phyloP scores from a whole-genome alignment of 208 protist species.

The Leishmania gerbilli region DNA sequence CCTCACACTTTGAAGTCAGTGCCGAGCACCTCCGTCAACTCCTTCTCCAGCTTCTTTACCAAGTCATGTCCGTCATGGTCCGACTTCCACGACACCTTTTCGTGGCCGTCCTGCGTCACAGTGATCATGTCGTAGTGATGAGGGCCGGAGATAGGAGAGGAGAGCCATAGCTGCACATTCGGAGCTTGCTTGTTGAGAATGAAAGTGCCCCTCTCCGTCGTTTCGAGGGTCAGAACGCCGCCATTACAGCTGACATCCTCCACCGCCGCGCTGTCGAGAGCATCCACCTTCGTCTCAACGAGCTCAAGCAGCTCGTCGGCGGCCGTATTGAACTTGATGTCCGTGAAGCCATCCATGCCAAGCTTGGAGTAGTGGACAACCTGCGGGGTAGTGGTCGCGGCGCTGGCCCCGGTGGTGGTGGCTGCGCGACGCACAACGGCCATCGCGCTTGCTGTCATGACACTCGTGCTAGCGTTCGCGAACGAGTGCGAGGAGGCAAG shows the following conservation, averaged over 20 bases:
- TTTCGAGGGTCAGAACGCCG: constrained; percentile 85
- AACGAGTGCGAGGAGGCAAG: neutral
- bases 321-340: constrained; percentile 71
- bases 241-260: constrained; percentile 66
- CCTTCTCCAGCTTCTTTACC: constrained; percentile 55
- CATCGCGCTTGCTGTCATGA: neutral
- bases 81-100: constrained; percentile 48
- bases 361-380: constrained; percentile 50
- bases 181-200: constrained; percentile 94
- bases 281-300: constrained; percentile 63
- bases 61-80: constrained; percentile 77
- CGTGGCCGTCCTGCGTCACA: constrained; percentile 12
- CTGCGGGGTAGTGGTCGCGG: constrained; percentile 2
- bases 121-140: constrained; percentile 88
- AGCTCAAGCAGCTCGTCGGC: constrained; percentile 72
- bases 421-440: neutral
- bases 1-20: constrained; percentile 26
- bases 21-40: constrained; percentile 63
- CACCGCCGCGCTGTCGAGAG: constrained; percentile 45
- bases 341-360: constrained; percentile 89
- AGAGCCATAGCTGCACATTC: constrained; percentile 93
- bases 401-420: neutral
- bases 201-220: constrained; percentile 61
- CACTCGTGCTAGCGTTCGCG: neutral
- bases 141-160: constrained; percentile 88